phyloP scores from a whole-genome alignment of 768 basidiomycete species.

The Pleurotus salmoneostramineus region DNA sequence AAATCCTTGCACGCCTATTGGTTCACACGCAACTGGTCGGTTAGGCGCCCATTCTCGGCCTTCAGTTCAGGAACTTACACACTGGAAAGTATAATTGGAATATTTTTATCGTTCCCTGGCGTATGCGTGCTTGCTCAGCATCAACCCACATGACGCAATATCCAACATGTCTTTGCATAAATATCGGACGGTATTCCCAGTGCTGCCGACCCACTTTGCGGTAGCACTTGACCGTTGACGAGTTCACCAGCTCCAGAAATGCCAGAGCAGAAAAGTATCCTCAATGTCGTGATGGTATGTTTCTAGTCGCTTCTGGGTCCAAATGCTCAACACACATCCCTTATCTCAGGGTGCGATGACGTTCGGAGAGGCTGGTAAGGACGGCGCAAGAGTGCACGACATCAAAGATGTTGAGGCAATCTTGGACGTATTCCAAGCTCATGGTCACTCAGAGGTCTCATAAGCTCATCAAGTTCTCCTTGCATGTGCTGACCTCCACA shows the following conservation, averaged over 20 bases:
- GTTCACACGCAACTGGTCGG: not conserved
- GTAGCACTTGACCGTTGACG: no score
- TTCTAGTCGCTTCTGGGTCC: not conserved
- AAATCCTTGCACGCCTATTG: constrained; percentile 1
- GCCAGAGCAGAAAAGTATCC: not conserved
- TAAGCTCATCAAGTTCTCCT: constrained; percentile 21
- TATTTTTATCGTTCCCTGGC: no score
- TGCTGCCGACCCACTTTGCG: no score
- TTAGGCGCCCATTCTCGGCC: not conserved
- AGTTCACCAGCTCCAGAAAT: not conserved
- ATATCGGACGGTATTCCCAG: no score
- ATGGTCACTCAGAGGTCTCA: constrained; percentile 52
- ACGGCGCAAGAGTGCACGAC: constrained; percentile 46
- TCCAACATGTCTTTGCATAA: no score
- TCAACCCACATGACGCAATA: no score
- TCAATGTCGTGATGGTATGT: constrained; percentile 1
- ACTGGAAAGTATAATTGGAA: not conserved
- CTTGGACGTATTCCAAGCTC: constrained; percentile 47
- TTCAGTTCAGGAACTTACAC: not conserved
- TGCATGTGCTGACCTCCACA: constrained; percentile 22
- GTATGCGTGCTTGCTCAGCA: no score
- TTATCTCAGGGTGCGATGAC: constrained; percentile 46
- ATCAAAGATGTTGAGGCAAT: constrained; percentile 46
- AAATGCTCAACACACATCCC: not conserved
- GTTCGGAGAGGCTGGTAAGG: constrained; percentile 45